Evolutionary conservation across 1,284 basidiomycete genomes (phyloP), one percentile per base, ranked within the genome.

Genomic region (Rhodotorula sp.): DNA sequence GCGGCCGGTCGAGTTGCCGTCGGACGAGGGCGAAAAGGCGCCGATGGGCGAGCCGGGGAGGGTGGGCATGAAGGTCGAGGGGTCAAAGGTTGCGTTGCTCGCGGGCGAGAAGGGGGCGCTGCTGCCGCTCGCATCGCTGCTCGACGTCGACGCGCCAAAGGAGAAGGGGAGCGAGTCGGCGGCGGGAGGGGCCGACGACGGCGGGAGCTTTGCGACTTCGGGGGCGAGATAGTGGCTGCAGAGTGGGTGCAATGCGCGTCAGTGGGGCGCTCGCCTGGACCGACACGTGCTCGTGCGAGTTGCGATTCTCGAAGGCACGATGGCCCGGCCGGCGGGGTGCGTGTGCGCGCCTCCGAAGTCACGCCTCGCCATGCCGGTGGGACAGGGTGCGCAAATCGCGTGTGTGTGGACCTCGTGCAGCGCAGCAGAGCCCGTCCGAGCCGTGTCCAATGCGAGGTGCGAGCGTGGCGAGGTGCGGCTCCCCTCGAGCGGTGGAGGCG

Each of bases 21-120:
- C 66, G 7, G 66, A 62, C 44, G 67, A 71, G 44, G 72, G 74
- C 19, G 72, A 74, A 57, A 71, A 71, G 60, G 54, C 70, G 54
- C 63, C 67, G 65, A 74, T 68, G 3, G 74, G 74, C 8, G 72
- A 74, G 23, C 74, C 74, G n/a, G 74, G 74, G 50, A 74, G 25
- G n/a, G 60, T 66, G 1, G 74, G 74, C 65, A 74, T 54, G 66
- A 70, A 76, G 1, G 74, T 69, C 21, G 72, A 64, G 3, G 74
- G 74, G 56, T 67, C 69, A 46, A 74, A 45, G 19, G 62, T 55
- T 19, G 70, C 68, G 9, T 45, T 1, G 25, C 25, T 50, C 0
- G 62, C 10, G 8, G 66, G 13, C 23, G 53, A 25, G 44, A 62
- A 48, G 49, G 70, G 54, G 25, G 53, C 23, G 9, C 44, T 54